These are phyloP conservation scores for Pseudogymnoascus sp. DNA, from an alignment of 2,329 filamentous ascomycete genomes.

Conservation along the genomic window DNA sequence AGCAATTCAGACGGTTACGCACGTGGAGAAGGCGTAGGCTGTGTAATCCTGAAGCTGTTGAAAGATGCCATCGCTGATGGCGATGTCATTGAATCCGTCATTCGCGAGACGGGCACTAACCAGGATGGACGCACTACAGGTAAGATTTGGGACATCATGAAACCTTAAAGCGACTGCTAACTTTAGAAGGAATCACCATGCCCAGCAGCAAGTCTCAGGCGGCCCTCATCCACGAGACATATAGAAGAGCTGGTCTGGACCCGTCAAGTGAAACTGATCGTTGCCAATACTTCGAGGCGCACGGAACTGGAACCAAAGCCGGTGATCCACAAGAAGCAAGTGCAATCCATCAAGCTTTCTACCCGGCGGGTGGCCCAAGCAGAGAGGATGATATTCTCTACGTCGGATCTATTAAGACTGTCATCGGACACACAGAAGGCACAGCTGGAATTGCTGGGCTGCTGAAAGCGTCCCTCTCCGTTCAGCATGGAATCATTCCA, in stretches of 20 bases:
- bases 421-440: slow-evolving; percentile 23
- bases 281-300: slow-evolving; percentile 18
- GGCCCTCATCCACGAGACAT: slow-evolving; percentile 7
- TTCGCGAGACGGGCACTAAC: slow-evolving; percentile 44
- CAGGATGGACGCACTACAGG: slow-evolving; percentile 49
- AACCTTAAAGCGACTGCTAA: background rate
- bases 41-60: slow-evolving; percentile 50
- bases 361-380: slow-evolving; percentile 12
- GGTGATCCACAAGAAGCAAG: slow-evolving; percentile 22
- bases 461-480: slow-evolving; percentile 21
- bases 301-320: slow-evolving; percentile 23
- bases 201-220: slow-evolving; percentile 38
- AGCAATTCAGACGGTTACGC: slow-evolving; percentile 16
- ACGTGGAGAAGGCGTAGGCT: slow-evolving; percentile 44
- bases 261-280: background rate
- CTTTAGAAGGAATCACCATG: slow-evolving; percentile 35
- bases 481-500: slow-evolving; percentile 24
- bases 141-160: background rate
- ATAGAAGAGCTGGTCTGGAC: slow-evolving; percentile 10
- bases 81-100: slow-evolving; percentile 47
- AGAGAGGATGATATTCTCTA: slow-evolving; percentile 14
- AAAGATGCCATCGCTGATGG: slow-evolving; percentile 48
- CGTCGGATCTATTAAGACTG: slow-evolving; percentile 21
- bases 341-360: slow-evolving; percentile 16
- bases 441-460: slow-evolving; percentile 18